Evolutionary conservation across 768 basidiomycete genomes (phyloP), one percentile per base, ranked within the genome.

Genomic region (Leccinum longicurvipes): DNA sequence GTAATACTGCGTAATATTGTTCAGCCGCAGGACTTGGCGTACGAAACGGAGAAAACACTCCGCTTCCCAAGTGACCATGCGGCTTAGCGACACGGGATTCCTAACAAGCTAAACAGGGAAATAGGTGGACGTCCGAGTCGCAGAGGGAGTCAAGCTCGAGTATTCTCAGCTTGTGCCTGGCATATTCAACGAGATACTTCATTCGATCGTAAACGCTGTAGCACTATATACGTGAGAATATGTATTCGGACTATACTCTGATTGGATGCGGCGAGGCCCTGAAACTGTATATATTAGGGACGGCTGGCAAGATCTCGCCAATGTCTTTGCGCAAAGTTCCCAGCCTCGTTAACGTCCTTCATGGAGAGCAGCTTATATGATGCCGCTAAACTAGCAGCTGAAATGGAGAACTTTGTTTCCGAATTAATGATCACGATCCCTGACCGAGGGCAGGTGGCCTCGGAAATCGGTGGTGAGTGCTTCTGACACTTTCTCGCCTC

Each of bases 401-500:
- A 67, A 48, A 50, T 65, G 47, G 63, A 61, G 27, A 59, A 50
- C 3, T 59, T 74, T 48, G 55, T 76, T 25, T 67, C 63, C 23
- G 58, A 63, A n/a, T 60, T 76, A 29, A 68, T 67, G 49, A 54
- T 34, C 15, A 34, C 55, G 51, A 69, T 67, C 21, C 69, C 76
- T 5, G 72, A 77, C 39, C 67, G 72, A 60, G 80, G 79, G 57
- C 65, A 74, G 32, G 71, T 80, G 24, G 77, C 75, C 46, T 75
- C 74, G 32, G 81, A 82, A 72, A 73, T 82, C 14, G 74, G 72
- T 57, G 79, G 79, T 67, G 55, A 54, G 57, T 75, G 53, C 31
- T 17, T 21, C 48, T 28, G 36, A 45, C 27, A 19, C 25, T 59
- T 48, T 21, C 36, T 55, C 34, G 50, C 14, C 28, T 11, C 39